Evolutionary conservation across 2,329 filamentous ascomycete species (phyloP).

Genomic region (Arachnomyces sp.): DNA sequence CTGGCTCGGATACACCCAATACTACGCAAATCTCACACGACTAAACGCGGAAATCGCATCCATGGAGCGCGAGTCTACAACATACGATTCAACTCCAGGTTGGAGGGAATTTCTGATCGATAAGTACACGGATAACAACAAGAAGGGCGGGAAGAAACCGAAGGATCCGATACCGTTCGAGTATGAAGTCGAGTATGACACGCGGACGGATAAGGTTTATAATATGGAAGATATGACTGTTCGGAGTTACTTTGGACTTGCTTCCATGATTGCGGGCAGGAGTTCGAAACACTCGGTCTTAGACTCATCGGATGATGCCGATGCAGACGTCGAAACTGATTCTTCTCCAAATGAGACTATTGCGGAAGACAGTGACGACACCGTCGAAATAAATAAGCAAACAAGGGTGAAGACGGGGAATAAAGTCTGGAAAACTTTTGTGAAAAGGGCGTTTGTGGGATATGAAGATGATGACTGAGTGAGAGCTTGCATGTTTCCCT

Average conservation of each 20-base stretch:
- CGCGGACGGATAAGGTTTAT: slow-evolving; percentile 66
- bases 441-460: slow-evolving; percentile 14
- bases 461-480: slow-evolving; percentile 7
- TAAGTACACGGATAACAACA: slow-evolving; percentile 54
- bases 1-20: slow-evolving; percentile 74
- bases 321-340: slow-evolving; percentile 2
- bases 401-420: neutral
- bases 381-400: neutral
- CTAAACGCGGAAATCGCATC: slow-evolving; percentile 64
- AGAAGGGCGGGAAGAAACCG: slow-evolving; percentile 41
- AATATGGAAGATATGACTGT: slow-evolving; percentile 76
- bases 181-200: slow-evolving; percentile 81
- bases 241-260: slow-evolving; percentile 68
- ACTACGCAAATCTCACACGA: slow-evolving; percentile 85
- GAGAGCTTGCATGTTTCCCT: neutral
- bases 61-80: slow-evolving; percentile 21
- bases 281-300: slow-evolving; percentile 11
- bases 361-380: neutral
- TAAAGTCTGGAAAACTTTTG: slow-evolving; percentile 13
- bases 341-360: neutral
- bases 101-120: slow-evolving; percentile 37
- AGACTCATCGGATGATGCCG: slow-evolving; percentile 4
- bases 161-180: slow-evolving; percentile 47
- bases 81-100: slow-evolving; percentile 20
- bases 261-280: slow-evolving; percentile 62